Evolutionary conservation across 768 basidiomycete species (phyloP).

Genomic region (Cyathus striatus): DNA sequence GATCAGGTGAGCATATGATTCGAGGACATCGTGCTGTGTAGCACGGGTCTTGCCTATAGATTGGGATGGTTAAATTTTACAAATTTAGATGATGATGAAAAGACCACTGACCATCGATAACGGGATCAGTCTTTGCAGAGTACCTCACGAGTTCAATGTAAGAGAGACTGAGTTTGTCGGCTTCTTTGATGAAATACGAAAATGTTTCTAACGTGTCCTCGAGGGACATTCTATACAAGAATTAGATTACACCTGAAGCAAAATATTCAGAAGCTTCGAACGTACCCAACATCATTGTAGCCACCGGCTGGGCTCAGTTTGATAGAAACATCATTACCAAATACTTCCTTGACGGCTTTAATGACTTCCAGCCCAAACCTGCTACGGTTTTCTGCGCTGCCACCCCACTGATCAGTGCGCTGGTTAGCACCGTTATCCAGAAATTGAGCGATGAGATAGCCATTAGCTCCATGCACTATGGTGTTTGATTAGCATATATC

Average conservation of each 20-base stretch:
- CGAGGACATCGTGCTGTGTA: slow-evolving; percentile 34
- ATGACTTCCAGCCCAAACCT: slow-evolving; percentile 50
- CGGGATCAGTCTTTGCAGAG: slow-evolving; percentile 12
- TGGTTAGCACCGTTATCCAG: slow-evolving; percentile 39
- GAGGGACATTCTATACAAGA: slow-evolving; percentile 32
- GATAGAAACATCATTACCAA: slow-evolving; percentile 38
- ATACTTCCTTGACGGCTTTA: slow-evolving; percentile 33
- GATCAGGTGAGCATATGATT: slow-evolving; percentile 27
- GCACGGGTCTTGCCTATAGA: slow-evolving; percentile 24
- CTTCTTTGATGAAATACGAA: slow-evolving; percentile 33
- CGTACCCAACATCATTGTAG: slow-evolving; percentile 41
- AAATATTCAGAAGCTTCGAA: not conserved
- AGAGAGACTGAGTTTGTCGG: slow-evolving; percentile 28
- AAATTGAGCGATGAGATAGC: slow-evolving; percentile 46
- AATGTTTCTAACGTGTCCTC: slow-evolving; percentile 37
- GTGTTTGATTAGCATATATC: not conserved
- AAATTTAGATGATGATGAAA: too few species aligned
- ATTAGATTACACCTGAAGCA: not conserved
- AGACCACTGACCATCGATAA: slow-evolving; percentile 27
- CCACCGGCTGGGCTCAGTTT: slow-evolving; percentile 41
- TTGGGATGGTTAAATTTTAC: not conserved
- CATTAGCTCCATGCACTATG: slow-evolving; percentile 37
- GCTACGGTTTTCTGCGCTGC: slow-evolving; percentile 50
- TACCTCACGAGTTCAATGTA: slow-evolving; percentile 20
- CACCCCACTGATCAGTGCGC: slow-evolving; percentile 26